phyloP scores from a whole-genome alignment of 1,284 basidiomycete genomes.

The Cryptococcus floricola region DNA sequence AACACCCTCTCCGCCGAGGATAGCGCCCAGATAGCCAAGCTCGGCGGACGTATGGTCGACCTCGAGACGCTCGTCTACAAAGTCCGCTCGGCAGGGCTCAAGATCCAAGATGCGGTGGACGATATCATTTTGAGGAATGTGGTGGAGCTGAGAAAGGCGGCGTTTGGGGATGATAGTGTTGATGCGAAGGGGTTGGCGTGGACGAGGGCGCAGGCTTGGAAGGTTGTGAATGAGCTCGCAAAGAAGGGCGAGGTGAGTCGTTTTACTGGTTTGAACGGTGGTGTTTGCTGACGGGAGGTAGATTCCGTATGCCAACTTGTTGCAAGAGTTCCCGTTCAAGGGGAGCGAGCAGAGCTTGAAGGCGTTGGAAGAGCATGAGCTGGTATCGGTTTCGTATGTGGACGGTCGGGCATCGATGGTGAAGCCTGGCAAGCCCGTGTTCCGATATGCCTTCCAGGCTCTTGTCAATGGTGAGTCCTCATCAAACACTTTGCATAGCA shows the following conservation, averaged over 20 bases:
- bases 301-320: conserved; percentile 76
- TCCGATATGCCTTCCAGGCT: conserved; percentile 75
- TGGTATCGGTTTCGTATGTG: conserved; percentile 72
- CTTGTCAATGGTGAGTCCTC: conserved; percentile 64
- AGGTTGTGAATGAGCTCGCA: conserved; percentile 70
- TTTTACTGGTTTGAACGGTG: neutral
- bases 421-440: conserved; percentile 84
- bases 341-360: conserved; percentile 77
- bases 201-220: conserved; percentile 86
- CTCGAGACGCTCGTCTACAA: conserved; percentile 69
- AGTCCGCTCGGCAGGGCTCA: conserved; percentile 64
- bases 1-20: conserved; percentile 51
- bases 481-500: neutral
- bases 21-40: conserved; percentile 59
- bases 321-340: conserved; percentile 87
- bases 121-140: conserved; percentile 78
- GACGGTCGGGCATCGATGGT: conserved; percentile 82
- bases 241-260: conserved; percentile 62
- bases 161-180: conserved; percentile 86
- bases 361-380: conserved; percentile 82
- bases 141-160: conserved; percentile 80
- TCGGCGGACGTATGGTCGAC: conserved; percentile 77
- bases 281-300: conserved; percentile 30
- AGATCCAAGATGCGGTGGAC: conserved; percentile 74
- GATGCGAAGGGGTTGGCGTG: conserved; percentile 79